Base-by-base conservation (phyloP, 306 rosid species). In the Cicer bijugum region DNA sequence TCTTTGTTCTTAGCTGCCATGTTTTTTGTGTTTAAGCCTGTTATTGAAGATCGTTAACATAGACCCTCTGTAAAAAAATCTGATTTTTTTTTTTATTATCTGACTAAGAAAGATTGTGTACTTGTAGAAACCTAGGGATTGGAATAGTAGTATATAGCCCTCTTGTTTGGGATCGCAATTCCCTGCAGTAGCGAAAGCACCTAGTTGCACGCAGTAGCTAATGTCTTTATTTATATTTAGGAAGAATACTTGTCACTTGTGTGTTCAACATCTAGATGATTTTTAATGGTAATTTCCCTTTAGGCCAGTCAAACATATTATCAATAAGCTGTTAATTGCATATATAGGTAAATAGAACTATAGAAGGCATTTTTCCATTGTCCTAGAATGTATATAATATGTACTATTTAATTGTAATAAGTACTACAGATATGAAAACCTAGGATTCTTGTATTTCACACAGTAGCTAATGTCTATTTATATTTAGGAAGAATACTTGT, bases 101-200 rank as follows among this genome's bases (percentile, higher is more conserved):
- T 45, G 47, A 79, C 51, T 67, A 44, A 37, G 58, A 48, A 70
- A 33, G n/a, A 44, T 53, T 12, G 37, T 43, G 42, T 37, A 20
- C 55, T 67, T 58, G 43, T 70, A 88, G 91, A 65, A 83, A 90
- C 50, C 86, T 90, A 11, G 96, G 93, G 68, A 90, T 86, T 35
- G 93, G 90, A 42, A 85, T 88, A 47, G 93, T 90, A 12, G 85
- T 89, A 38, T 88, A 86, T 74, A 85, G 91, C 72, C 91, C 96
- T 40, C 93, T 90, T 43, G 91, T 91, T 3, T 28, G 33, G 4
- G 33, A 28, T 28, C 35, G 5, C 35, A 28, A 28, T 28, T 28
- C 5, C 35, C 35, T 3, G 35, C 35, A 28, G 35, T 28, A 28
- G 35, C 2, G 35, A 28, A 28, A 28, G 35, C 35, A 28, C 35